Percentiles rank a stretch among this genome's conserved stretches.
Evolutionary conservation across 352 stramenopile species (phyloP).

Genomic region (Phytophthora fragariae): DNA sequence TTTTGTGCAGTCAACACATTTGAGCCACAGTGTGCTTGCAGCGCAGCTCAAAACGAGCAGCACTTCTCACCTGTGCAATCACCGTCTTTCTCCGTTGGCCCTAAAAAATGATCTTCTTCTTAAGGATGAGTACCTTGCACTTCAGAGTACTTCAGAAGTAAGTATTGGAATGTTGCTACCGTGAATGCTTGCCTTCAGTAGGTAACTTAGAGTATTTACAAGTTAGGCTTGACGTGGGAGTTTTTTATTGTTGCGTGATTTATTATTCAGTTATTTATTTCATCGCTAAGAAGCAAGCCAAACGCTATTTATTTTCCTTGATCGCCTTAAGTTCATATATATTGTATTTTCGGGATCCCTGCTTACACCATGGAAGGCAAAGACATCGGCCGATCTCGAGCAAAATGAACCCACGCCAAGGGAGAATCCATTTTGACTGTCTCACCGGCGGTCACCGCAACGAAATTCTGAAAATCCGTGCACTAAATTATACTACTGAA

Average conservation of each 20-base stretch:
- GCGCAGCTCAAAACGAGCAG: too few relatives aligned
- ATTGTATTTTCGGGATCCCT: too few relatives aligned
- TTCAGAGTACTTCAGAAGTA: too few relatives aligned
- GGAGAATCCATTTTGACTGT: constrained; percentile 23
- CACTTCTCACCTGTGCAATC: neutral
- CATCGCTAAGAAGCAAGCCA: too few relatives aligned
- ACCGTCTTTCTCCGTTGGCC: neutral
- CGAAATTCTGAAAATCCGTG: neutral
- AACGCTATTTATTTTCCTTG: too few relatives aligned
- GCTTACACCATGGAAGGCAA: neutral
- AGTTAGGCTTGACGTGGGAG: neutral
- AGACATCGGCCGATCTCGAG: neutral
- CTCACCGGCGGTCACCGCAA: constrained; percentile 19
- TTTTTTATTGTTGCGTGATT: neutral
- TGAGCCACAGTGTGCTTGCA: too few relatives aligned
- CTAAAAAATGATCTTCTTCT: constrained; percentile 5
- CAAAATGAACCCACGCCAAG: constrained; percentile 25
- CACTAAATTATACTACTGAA: too few relatives aligned
- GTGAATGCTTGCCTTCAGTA: too few relatives aligned
- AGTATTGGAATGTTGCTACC: too few relatives aligned
- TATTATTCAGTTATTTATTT: too few relatives aligned
- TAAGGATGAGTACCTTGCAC: constrained; percentile 5
- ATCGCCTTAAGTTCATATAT: too few relatives aligned
- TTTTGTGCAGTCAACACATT: too few relatives aligned
- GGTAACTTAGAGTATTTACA: neutral